Percentiles rank a stretch among this genome's conserved stretches.
Conservation (phyloP, 2,329 filamentous ascomycete genomes). For the Aspergillus melleus region DNA sequence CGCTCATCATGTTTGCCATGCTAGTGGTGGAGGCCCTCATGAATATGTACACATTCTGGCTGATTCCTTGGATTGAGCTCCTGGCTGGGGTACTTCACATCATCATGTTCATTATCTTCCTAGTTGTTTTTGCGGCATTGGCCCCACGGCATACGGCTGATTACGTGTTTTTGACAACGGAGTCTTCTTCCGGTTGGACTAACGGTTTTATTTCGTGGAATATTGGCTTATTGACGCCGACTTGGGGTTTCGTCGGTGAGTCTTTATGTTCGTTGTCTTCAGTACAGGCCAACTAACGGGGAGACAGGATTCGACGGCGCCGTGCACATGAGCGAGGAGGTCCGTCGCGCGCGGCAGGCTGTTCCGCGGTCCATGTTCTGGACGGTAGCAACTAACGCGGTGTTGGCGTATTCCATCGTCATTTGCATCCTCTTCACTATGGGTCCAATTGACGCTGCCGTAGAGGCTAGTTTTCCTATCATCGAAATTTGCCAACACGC, state of each 20-base stretch:
- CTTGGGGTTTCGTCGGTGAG: constrained; percentile 26
- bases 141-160: constrained; percentile 32
- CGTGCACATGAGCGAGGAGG: constrained; percentile 51
- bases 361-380: constrained; percentile 50
- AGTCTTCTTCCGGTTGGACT: constrained; percentile 32
- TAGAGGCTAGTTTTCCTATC: constrained; percentile 39
- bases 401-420: constrained; percentile 44
- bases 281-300: neutral
- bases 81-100: constrained; percentile 31
- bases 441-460: constrained; percentile 37
- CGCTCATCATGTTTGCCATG: constrained; percentile 40
- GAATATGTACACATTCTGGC: constrained; percentile 28
- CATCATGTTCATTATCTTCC: constrained; percentile 31
- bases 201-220: constrained; percentile 34
- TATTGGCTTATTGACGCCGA: constrained; percentile 37
- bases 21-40: constrained; percentile 20
- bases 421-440: constrained; percentile 48
- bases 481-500: constrained; percentile 45
- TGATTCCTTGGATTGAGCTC: constrained; percentile 44
- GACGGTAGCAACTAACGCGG: constrained; percentile 44
- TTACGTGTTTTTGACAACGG: constrained; percentile 33
- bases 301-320: constrained; percentile 47
- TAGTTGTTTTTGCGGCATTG: constrained; percentile 33
- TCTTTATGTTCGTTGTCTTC: neutral
- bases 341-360: constrained; percentile 46